Evolutionary conservation across 2,329 filamentous ascomycete genomes (phyloP), one percentile per base, ranked within the genome.

Genomic region (Hypoxylon sp.): DNA sequence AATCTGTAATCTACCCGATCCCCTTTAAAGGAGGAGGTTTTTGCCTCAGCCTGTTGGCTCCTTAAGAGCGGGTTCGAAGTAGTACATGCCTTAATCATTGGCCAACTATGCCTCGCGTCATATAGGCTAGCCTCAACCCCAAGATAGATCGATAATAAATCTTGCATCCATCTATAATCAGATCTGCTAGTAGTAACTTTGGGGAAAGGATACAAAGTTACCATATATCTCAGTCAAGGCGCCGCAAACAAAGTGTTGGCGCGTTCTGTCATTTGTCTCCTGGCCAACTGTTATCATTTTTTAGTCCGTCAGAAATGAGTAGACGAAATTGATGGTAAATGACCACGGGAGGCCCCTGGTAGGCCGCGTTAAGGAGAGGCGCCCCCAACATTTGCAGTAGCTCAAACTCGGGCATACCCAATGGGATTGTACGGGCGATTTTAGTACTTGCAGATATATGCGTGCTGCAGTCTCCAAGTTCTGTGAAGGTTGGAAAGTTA

Each of bases 401-500:
- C 26, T 53, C 31, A 24, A 26, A 24, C 17, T 10, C 24, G 33
- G 10, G 37, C 19, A 10, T 9, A 22, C 22, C 63, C 63, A 65
- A 65, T 61, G 29, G 57, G 35, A 44, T 55, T 26, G n/a, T n/a
- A 31, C 24, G 44, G 17, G n/a, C 19, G 10, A 17, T 29, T 33
- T 39, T 37, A 35, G 29, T 29, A 22, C 24, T 22, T 24, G 33
- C 51, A 55, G 39, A 50, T 33, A 54, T 29, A 59, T n/a, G 19
- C 54, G 11, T 46, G 42, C 31, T 48, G 54, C 54, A 39, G 11
- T 24, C 17, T 14, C 8, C n/a, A 51, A 35, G 31, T 48, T 42
- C 39, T 54, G 48, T 60, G 56, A 35, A 52, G 33, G 8, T 17
- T 13, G 8, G 47, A 22, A 50, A 52, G 26, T 42, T 60, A 44